Evolutionary conservation across 495 filamentous ascomycete species (phyloP).

Genomic region (Clohesyomyces aquaticus): DNA sequence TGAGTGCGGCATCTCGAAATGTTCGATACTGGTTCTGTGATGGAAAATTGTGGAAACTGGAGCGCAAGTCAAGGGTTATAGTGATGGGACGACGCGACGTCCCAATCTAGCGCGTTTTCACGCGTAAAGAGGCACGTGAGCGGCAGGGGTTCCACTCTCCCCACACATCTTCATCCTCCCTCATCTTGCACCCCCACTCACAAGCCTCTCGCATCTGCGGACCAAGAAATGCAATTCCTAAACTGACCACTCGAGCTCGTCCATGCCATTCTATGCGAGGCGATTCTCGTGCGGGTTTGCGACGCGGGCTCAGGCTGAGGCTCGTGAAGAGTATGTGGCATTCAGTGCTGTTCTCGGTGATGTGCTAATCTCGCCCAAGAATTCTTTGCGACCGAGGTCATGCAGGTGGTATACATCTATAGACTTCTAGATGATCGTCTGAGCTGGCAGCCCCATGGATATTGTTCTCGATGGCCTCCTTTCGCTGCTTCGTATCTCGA

Average conservation of each 20-base stretch:
- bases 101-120: background rate
- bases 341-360: background rate
- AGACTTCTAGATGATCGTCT: background rate
- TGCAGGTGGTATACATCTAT: background rate
- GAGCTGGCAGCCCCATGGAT: no score
- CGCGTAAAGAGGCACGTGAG: background rate
- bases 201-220: background rate
- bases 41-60: background rate
- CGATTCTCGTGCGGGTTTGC: background rate
- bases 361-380: background rate
- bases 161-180: no score
- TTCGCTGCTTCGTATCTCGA: no score
- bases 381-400: background rate
- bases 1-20: slow-evolving; percentile 33
- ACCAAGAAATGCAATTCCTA: background rate
- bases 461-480: no score
- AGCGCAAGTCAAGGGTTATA: background rate
- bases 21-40: background rate
- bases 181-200: background rate
- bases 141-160: no score
- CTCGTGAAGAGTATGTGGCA: background rate
- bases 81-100: background rate
- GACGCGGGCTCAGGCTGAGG: background rate
- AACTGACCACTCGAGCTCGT: background rate
- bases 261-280: background rate